Evolutionary conservation across 2,329 filamentous ascomycete genomes (phyloP), one percentile per base, ranked within the genome.

Genomic region (Macrophomina pseudophaseolina): DNA sequence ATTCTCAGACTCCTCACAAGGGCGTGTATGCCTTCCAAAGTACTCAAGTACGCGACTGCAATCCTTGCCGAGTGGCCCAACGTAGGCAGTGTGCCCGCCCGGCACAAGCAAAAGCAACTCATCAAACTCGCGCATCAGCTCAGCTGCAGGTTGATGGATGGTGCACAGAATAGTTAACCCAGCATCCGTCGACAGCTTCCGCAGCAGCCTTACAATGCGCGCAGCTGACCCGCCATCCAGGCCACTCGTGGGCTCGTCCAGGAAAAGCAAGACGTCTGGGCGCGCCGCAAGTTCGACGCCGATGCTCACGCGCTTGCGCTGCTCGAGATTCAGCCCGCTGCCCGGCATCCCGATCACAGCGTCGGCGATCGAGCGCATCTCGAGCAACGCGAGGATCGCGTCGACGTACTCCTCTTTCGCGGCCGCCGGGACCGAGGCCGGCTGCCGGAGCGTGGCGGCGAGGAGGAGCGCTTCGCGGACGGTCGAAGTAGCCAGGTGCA

Each of bases 201-300:
- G 83, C 1, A 91, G 77, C 73, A 91, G 48, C 85, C 84, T 60
- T 90, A 90, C 0, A 87, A 85, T 84, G 87, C 90, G 0, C 88
- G 86, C 59, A 82, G 86, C 74, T 2, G 38, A 23, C 91, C 76
- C 51, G n/a, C 51, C 54, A 32, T 65, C 64, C 28, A 65, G 64
- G 6, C 64, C 64, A 14, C 65, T 63, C 72, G 72, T 73, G 2
- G 63, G 88, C 71, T 89, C 87, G 62, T 89, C 87, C 8, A 44
- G 42, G 42, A 89, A 90, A 1, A 90, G 82, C 0, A 89, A 77
- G 0, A 89, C 80, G 68, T 84, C 84, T 0, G 90, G 90, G 73
- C 90, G 87, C 2, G 90, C 89, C 7, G 89, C 90, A 12, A 92
- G 79, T 73, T 92, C 90, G 8, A 91, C 89, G 69, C 88, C 90